These are phyloP conservation scores for Phoma sp. DNA, from an alignment of 2,329 filamentous ascomycete genomes.

Conservation along the genomic window DNA sequence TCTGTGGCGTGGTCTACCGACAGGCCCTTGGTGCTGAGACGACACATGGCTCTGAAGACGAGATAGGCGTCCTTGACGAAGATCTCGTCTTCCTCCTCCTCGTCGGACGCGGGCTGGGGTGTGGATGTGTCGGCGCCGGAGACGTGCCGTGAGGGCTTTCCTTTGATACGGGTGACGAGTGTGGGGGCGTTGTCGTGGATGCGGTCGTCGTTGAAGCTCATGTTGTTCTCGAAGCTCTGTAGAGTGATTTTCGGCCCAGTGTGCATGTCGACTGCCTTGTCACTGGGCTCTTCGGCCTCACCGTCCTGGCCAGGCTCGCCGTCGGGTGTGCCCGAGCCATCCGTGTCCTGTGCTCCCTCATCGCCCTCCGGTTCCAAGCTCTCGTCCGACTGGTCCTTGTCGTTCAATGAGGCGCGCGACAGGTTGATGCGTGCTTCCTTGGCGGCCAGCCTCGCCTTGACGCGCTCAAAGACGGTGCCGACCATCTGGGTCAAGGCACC, in stretches of 20 bases:
- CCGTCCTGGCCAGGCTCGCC: constrained; percentile 50
- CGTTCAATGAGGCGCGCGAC: constrained; percentile 54
- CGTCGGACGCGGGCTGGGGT: constrained; percentile 54
- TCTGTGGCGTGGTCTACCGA: constrained; percentile 92
- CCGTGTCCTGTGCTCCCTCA: constrained; percentile 29
- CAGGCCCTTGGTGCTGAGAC: constrained; percentile 90
- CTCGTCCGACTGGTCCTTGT: constrained; percentile 43
- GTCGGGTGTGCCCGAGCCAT: constrained; percentile 35
- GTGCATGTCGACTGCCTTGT: constrained; percentile 55
- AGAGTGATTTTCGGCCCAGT: constrained; percentile 68
- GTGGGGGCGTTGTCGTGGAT: constrained; percentile 73
- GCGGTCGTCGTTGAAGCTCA: constrained; percentile 69
- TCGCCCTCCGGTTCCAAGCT: constrained; percentile 35
- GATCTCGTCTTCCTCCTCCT: constrained; percentile 86
- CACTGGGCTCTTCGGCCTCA: constrained; percentile 50
- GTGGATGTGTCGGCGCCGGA: constrained; percentile 54
- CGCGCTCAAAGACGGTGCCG: constrained; percentile 94
- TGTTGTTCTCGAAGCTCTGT: constrained; percentile 72
- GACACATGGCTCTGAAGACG: constrained; percentile 97
- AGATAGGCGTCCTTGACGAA: constrained; percentile 97
- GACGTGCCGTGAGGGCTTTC: constrained; percentile 51
- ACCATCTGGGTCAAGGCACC: constrained; percentile 98
- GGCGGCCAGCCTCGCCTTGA: constrained; percentile 83
- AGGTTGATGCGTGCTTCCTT: constrained; percentile 78
- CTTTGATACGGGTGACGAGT: constrained; percentile 67